phyloP scores from a whole-genome alignment of 768 basidiomycete genomes.

The Kwoniella botswanensis region DNA sequence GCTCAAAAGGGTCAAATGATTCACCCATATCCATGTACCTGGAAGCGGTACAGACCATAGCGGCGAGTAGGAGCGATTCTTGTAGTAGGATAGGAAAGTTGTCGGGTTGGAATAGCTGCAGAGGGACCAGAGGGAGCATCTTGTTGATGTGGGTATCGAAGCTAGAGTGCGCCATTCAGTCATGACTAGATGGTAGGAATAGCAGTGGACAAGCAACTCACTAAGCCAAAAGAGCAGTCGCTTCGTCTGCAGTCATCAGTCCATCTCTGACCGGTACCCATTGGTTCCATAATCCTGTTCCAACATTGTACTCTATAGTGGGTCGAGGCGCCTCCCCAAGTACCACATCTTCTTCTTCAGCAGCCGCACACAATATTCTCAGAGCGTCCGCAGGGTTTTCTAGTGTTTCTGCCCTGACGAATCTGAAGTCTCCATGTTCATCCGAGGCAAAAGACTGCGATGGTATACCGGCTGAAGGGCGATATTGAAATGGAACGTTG shows the following conservation, averaged over 20 bases:
- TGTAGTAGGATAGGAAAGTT: constrained; percentile 3
- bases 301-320: not conserved
- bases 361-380: constrained; percentile 11
- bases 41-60: constrained; percentile 7
- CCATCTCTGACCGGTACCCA: constrained; percentile 16
- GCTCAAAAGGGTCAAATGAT: not conserved
- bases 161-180: not conserved
- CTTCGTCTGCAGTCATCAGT: constrained; percentile 9
- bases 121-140: constrained; percentile 3
- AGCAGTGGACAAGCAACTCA: not conserved
- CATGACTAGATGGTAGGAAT: too few relatives aligned
- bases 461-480: not conserved
- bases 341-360: not conserved
- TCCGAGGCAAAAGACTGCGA: not conserved
- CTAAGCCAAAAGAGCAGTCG: constrained; percentile 3
- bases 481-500: not conserved
- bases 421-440: constrained; percentile 2
- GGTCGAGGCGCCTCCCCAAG: not conserved
- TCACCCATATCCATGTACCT: constrained; percentile 13
- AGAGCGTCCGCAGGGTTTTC: constrained; percentile 12
- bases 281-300: constrained; percentile 16
- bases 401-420: constrained; percentile 6
- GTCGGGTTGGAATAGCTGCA: constrained; percentile 9
- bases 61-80: constrained; percentile 3
- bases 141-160: constrained; percentile 9